These are phyloP conservation scores for Leonotis leonurus DNA, from an alignment of 257 asterid genomes.

Conservation along the genomic window DNA sequence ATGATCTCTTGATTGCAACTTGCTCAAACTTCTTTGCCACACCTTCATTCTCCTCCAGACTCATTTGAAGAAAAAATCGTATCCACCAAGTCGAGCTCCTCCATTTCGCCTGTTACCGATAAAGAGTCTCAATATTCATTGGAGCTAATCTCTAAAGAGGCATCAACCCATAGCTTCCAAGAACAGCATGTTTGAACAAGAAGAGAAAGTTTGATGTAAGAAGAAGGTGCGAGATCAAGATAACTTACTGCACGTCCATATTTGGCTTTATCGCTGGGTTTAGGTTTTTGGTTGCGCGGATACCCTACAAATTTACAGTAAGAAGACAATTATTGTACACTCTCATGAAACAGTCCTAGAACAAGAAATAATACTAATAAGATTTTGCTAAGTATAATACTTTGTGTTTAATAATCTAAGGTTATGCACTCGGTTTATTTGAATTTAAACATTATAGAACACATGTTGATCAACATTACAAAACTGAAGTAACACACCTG, in stretches of 20 bases:
- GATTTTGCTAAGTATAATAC: background rate
- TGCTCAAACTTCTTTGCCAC: conserved; percentile 56
- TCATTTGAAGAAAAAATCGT: conserved; percentile 45
- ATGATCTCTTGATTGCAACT: conserved; percentile 47
- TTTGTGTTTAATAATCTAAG: background rate
- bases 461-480: no score
- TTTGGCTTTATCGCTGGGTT: conserved; percentile 41
- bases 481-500: no score
- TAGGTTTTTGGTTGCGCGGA: conserved; percentile 47
- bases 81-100: conserved; percentile 75
- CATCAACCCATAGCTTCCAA: no score
- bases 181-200: no score
- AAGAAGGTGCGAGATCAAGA: background rate
- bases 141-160: no score
- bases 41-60: conserved; percentile 64
- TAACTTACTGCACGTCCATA: conserved; percentile 57
- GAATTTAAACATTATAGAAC: background rate
- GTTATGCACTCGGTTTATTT: background rate
- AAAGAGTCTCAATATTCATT: no score
- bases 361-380: background rate
- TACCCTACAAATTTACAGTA: conserved; percentile 34
- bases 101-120: conserved; percentile 47
- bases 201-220: background rate
- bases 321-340: background rate
- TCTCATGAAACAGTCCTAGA: background rate